Evolutionary conservation across 768 basidiomycete species (phyloP).

Genomic region (Boletales sp.): DNA sequence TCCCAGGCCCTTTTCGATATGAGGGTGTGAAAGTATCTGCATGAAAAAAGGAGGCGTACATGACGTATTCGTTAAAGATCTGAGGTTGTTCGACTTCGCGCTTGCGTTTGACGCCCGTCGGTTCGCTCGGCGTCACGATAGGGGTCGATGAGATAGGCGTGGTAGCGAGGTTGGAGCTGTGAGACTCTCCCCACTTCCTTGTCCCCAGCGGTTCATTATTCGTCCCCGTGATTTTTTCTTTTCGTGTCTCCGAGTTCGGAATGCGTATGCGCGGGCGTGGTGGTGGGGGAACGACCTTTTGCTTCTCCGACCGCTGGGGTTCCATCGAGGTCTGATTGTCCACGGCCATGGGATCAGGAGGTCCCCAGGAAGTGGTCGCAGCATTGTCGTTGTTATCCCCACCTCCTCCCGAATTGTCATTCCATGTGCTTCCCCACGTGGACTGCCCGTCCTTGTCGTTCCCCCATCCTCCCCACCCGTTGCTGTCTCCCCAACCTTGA

Average conservation of each 20-base stretch:
- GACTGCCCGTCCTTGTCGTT: not conserved
- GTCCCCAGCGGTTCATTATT: constrained; percentile 19
- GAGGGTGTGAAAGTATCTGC: not conserved
- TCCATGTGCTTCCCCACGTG: not conserved
- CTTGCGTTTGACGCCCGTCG: constrained; percentile 25
- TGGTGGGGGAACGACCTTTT: constrained; percentile 16
- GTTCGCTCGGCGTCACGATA: constrained; percentile 15
- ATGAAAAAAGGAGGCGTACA: constrained; percentile 15
- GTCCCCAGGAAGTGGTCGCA: not conserved
- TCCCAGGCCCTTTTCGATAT: constrained; percentile 23
- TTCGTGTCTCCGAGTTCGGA: constrained; percentile 17
- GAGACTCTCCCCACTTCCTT: constrained; percentile 14
- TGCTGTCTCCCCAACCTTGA: not conserved
- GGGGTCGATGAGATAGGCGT: constrained; percentile 14
- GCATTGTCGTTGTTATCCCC: not conserved
- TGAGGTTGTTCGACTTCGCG: constrained; percentile 19
- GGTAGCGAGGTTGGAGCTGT: constrained; percentile 1
- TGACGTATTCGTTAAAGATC: constrained; percentile 28
- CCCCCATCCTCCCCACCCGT: too few species aligned
- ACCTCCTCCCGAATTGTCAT: constrained; percentile 5
- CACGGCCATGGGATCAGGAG: constrained; percentile 8
- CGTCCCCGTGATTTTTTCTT: constrained; percentile 17
- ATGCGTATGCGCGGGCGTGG: constrained; percentile 29
- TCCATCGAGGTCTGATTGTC: constrained; percentile 3
- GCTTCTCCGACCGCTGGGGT: constrained; percentile 2